Evolutionary conservation across 1,139 yeast species (phyloP).

Genomic region (Yueomyces sp.): DNA sequence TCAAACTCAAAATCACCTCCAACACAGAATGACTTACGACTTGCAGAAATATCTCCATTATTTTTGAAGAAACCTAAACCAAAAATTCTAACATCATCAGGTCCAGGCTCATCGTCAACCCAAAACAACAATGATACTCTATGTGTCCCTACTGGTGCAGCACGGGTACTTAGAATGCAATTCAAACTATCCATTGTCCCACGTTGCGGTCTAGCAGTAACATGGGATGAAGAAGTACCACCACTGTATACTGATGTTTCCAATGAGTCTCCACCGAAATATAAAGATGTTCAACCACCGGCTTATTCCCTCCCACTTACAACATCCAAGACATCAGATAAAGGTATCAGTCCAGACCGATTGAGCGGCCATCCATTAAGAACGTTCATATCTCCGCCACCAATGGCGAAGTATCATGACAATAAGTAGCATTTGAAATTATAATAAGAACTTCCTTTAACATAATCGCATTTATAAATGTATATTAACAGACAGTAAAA

Average conservation of each 20-base stretch:
- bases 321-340: too few relatives aligned
- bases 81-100: slow-evolving; percentile 9
- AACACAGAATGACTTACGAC: slow-evolving; percentile 24
- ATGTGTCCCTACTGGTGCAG: slow-evolving; percentile 90
- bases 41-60: slow-evolving; percentile 31
- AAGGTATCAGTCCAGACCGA: too few relatives aligned
- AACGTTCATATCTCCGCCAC: slow-evolving; percentile 1
- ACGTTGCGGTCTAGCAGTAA: slow-evolving; percentile 86
- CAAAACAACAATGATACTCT: slow-evolving; percentile 21
- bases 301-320: background rate
- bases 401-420: slow-evolving; percentile 43
- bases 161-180: slow-evolving; percentile 89
- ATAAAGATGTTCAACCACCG: slow-evolving; percentile 5
- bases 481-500: too few relatives aligned
- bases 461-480: too few relatives aligned
- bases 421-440: slow-evolving; percentile 15
- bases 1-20: background rate
- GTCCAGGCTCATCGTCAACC: slow-evolving; percentile 2
- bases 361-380: background rate
- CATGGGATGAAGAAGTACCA: slow-evolving; percentile 99
- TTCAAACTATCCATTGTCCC: slow-evolving; percentile 72
- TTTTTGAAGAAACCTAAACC: slow-evolving; percentile 25
- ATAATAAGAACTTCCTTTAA: too few relatives aligned
- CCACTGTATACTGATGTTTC: slow-evolving; percentile 84
- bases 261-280: slow-evolving; percentile 73